phyloP scores from a whole-genome alignment of 208 protist species.

The Wallacemonas rigidus region DNA sequence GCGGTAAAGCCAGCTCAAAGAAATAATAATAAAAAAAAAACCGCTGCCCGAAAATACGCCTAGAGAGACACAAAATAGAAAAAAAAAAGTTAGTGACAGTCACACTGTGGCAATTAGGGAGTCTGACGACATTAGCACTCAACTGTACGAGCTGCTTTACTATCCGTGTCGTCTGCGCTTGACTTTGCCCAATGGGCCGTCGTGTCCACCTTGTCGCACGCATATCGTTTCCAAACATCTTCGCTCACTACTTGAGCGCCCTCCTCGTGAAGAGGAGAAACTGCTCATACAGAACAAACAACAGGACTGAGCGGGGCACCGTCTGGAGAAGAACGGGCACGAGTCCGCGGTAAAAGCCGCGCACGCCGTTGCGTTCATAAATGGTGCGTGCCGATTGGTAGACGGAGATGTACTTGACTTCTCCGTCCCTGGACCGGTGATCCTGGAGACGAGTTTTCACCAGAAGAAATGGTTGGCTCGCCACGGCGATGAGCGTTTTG shows the following conservation, averaged over 20 bases:
- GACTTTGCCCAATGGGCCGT: no score
- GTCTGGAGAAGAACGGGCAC: constrained; percentile 64
- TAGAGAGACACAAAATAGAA: no score
- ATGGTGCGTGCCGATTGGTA: constrained; percentile 49
- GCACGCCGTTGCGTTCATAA: constrained; percentile 40
- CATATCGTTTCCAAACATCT: neutral
- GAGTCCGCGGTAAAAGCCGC: constrained; percentile 74
- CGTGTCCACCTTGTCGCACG: neutral
- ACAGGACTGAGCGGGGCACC: constrained; percentile 70
- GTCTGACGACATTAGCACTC: no score
- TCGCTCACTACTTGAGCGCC: neutral
- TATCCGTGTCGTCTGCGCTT: no score
- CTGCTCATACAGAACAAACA: constrained; percentile 84
- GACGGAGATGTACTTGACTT: constrained; percentile 73
- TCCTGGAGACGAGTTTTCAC: constrained; percentile 89
- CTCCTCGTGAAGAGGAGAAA: constrained; percentile 39
- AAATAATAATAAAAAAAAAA: no score
- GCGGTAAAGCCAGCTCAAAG: no score
- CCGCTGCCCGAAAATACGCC: no score
- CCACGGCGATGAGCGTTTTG: constrained; percentile 54
- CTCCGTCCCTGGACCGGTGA: constrained; percentile 61
- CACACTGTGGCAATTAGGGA: no score
- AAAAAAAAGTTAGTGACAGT: no score
- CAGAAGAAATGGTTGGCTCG: constrained; percentile 70
- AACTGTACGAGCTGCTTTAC: no score